Evolutionary conservation across 2,329 filamentous ascomycete species (phyloP).

Genomic region (Leptographium radiaticola): DNA sequence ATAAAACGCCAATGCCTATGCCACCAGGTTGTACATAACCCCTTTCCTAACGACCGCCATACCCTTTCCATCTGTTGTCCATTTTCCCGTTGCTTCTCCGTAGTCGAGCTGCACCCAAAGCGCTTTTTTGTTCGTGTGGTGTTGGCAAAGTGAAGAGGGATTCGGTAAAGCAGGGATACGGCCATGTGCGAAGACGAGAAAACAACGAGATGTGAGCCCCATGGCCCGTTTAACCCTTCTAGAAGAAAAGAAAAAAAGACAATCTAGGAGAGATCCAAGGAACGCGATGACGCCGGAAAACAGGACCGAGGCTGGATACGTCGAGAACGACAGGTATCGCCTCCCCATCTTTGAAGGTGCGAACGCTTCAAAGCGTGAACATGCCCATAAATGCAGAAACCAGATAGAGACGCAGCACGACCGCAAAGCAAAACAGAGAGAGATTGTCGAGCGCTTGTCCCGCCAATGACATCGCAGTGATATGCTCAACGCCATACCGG

Average conservation of each 20-base stretch:
- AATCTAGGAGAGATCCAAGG: constrained; percentile 1
- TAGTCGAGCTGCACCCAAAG: background rate
- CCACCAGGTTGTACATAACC: background rate
- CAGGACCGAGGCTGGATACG: background rate
- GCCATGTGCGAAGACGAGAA: background rate
- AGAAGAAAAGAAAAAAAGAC: background rate
- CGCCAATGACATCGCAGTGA: background rate
- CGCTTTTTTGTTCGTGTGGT: background rate
- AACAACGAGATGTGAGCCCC: background rate
- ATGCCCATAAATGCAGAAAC: background rate
- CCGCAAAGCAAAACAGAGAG: background rate
- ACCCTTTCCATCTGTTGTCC: background rate
- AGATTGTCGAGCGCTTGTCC: background rate
- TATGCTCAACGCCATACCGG: constrained; percentile 6
- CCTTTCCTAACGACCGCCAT: background rate
- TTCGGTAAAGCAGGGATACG: background rate
- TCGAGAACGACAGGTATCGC: background rate
- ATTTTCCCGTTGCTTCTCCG: background rate
- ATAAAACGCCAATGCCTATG: background rate
- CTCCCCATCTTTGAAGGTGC: background rate
- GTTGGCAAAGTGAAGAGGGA: background rate
- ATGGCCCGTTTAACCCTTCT: background rate
- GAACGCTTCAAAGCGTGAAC: background rate
- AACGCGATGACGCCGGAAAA: background rate
- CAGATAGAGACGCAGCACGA: background rate